Base-by-base conservation (phyloP, 768 basidiomycete genomes). In the Pleurotus eryngii region DNA sequence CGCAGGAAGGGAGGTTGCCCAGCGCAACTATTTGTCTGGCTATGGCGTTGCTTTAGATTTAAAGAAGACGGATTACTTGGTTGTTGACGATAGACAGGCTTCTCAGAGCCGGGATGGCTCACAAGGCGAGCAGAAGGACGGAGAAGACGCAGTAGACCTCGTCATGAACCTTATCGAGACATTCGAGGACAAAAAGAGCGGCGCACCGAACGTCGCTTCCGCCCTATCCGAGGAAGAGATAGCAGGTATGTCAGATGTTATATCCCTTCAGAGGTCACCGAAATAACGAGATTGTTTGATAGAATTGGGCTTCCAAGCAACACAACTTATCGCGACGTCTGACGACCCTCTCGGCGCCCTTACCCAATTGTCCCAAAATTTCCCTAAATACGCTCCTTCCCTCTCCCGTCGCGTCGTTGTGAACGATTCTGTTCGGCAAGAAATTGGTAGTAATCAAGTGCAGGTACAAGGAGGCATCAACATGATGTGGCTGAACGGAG, bases 21-120 rank as follows among this genome's bases (percentile, higher is more conserved):
- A 69, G 18, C 66, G 72, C 4, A 81, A 72, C 57, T 78, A 81
- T 64, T 74, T 99, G 6, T 85, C 89, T 3, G 96, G 96, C 4
- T 99, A 93, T 63, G 97, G 97, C 3, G 95, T 95, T 5, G 80
- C 89, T 18, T 75, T 99, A 54, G 93, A 96, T 63, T 72, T 99
- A 63, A 99, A 99, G 78, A 97, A 95, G 75, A 97, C 85, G 80
- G 97, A 99, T 64, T 99, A 98, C 67, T 81, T 98, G 11, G 94
- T 89, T 3, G 74, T 98, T 6, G 97, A 99, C 66, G 97, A 99
- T 68, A 76, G 97, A 46, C 70, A 80, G 50, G 65, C 74, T 3
- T 70, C 68, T 43, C 22, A 35, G 27, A 27, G 49, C 11, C 15
- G 38, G 4, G 51, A 42, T 11, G 58, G 30, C n/a, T 47, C 59